Percentiles rank a stretch among this genome's conserved stretches.
phyloP scores from a whole-genome alignment of 192 early-diverging fungal genomes.

The Chytriomyces confervae region DNA sequence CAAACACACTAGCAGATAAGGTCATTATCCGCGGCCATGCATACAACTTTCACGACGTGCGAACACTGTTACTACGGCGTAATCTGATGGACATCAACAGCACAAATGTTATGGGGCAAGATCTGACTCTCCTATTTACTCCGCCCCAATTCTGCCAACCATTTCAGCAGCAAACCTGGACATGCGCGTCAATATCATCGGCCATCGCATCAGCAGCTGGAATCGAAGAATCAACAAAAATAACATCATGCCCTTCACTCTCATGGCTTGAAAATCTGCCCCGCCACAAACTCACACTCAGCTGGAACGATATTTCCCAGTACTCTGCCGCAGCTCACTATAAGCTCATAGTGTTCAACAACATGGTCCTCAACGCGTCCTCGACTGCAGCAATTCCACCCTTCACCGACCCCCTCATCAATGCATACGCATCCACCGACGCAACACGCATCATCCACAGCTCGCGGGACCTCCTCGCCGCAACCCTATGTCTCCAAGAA shows the following conservation, averaged over 20 bases:
- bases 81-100: slow-evolving; percentile 32
- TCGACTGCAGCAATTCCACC: not conserved
- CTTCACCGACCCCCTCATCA: not conserved
- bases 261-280: slow-evolving; percentile 12
- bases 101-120: slow-evolving; percentile 41
- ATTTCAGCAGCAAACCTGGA: not conserved
- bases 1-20: not conserved
- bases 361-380: slow-evolving; percentile 44
- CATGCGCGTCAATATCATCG: not conserved
- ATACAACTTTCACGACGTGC: slow-evolving; percentile 43
- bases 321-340: slow-evolving; percentile 34
- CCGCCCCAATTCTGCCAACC: not conserved
- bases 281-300: slow-evolving; percentile 37
- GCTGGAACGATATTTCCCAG: slow-evolving; percentile 41
- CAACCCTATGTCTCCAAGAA: slow-evolving; percentile 25
- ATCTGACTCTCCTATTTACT: slow-evolving; percentile 39
- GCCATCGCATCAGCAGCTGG: not conserved
- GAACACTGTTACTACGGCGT: slow-evolving; percentile 13
- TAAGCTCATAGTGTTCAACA: slow-evolving; percentile 42
- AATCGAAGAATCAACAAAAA: not conserved
- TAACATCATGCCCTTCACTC: not conserved
- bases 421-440: not conserved
- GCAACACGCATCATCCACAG: not conserved
- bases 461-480: not conserved
- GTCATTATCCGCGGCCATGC: slow-evolving; percentile 39